Evolutionary conservation across 78 protist genomes (phyloP).

Genomic region (Neovahlkampfia damariscottae): DNA sequence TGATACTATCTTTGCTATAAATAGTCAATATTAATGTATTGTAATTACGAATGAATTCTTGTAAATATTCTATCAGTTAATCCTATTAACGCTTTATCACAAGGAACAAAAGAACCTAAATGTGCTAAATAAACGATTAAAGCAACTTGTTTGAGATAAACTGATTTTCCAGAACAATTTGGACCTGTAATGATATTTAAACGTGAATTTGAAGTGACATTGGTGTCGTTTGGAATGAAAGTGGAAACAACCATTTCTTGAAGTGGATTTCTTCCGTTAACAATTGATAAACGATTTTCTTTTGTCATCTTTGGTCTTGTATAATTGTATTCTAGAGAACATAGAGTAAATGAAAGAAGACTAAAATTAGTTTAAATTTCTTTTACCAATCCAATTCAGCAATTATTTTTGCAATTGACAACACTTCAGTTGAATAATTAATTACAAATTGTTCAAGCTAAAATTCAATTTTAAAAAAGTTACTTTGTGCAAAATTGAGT

Average conservation of each 20-base stretch:
- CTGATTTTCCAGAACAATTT: constrained; percentile 32
- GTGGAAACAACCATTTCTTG: background rate
- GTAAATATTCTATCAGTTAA: constrained; percentile 27
- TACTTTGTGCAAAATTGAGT: no score
- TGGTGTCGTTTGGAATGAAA: constrained; percentile 29
- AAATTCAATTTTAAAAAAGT: no score
- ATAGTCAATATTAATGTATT: no score
- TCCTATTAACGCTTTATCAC: constrained; percentile 27
- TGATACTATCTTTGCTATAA: background rate
- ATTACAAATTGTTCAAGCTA: no score
- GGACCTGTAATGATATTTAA: constrained; percentile 31
- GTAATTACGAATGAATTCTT: background rate
- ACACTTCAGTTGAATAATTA: no score
- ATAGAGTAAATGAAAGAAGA: constrained; percentile 11
- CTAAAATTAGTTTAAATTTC: background rate
- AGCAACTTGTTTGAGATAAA: constrained; percentile 24
- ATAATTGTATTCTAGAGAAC: background rate
- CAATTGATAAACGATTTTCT: background rate
- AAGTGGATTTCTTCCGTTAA: constrained; percentile 16
- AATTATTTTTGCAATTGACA: background rate
- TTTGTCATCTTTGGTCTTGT: background rate
- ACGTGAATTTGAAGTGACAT: background rate
- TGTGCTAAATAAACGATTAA: constrained; percentile 32
- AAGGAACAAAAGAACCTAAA: constrained; percentile 52
- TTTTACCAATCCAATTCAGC: constrained; percentile 5